phyloP scores from a whole-genome alignment of 2,329 filamentous ascomycete genomes.

The Karstenula rhodostoma region DNA sequence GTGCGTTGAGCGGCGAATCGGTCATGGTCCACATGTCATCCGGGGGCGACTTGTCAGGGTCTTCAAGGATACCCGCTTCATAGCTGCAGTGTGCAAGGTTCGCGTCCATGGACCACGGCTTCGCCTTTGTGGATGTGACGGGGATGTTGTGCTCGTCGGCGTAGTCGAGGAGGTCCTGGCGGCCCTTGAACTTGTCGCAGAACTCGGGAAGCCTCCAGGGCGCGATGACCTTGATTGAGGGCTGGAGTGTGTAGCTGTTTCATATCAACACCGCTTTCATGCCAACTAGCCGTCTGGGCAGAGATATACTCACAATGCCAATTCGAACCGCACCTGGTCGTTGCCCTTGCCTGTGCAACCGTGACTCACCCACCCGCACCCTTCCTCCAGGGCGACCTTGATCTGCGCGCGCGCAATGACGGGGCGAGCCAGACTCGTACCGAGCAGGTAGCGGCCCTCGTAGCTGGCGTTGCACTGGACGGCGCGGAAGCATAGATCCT shows the following conservation, averaged over 20 bases:
- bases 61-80: constrained; percentile 75
- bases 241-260: constrained; percentile 64
- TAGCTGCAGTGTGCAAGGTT: constrained; percentile 81
- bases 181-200: constrained; percentile 74
- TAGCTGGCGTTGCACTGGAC: constrained; percentile 72
- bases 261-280: not conserved
- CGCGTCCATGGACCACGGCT: constrained; percentile 74
- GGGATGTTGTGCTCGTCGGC: constrained; percentile 73
- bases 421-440: constrained; percentile 71
- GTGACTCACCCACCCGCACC: constrained; percentile 62
- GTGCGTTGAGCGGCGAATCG: constrained; percentile 72
- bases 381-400: constrained; percentile 68
- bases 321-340: constrained; percentile 72
- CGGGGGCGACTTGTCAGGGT: constrained; percentile 70
- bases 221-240: constrained; percentile 75
- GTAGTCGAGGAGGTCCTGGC: constrained; percentile 76
- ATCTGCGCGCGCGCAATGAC: constrained; percentile 75
- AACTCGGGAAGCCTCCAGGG: constrained; percentile 77
- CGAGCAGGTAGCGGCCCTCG: constrained; percentile 63
- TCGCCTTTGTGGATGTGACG: constrained; percentile 75
- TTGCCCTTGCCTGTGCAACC: constrained; percentile 60
- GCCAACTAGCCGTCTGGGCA: too few species aligned
- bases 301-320: constrained; percentile 54
- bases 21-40: constrained; percentile 84
- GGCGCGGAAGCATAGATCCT: constrained; percentile 81